Evolutionary conservation across 2,329 filamentous ascomycete species (phyloP).

Genomic region (Sphaerulina vaccinii): DNA sequence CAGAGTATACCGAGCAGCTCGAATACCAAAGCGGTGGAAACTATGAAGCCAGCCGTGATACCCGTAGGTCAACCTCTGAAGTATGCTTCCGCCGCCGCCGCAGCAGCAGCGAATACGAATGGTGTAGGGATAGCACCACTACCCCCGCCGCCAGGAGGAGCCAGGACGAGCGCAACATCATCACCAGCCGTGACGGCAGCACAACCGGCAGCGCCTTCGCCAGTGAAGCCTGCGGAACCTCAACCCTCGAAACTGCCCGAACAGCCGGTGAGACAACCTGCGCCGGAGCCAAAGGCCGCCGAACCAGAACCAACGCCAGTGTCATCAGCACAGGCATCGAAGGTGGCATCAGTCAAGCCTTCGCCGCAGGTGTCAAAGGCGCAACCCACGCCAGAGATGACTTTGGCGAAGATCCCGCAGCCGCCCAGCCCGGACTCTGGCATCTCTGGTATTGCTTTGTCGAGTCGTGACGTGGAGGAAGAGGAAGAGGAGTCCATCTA

Average conservation of each 20-base stretch:
- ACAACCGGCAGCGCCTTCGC: constrained; percentile 47
- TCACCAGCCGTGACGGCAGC: constrained; percentile 47
- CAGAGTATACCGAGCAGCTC: constrained; percentile 68
- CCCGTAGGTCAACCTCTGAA: constrained; percentile 88
- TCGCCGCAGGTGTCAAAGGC: constrained; percentile 42
- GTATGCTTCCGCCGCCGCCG: constrained; percentile 93
- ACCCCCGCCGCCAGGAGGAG: constrained; percentile 76
- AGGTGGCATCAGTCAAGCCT: constrained; percentile 29
- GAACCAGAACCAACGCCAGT: constrained; percentile 21
- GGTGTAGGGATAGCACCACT: constrained; percentile 87
- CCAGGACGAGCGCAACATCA: constrained; percentile 57
- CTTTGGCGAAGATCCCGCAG: constrained; percentile 27
- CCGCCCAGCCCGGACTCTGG: constrained; percentile 38
- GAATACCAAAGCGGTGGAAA: constrained; percentile 58
- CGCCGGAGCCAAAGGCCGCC: constrained; percentile 30
- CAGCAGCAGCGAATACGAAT: constrained; percentile 87
- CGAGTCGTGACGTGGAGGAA: constrained; percentile 54
- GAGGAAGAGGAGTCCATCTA: constrained; percentile 72
- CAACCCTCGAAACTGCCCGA: constrained; percentile 29
- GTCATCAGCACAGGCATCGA: constrained; percentile 22
- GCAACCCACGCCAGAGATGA: constrained; percentile 33
- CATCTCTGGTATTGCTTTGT: constrained; percentile 39
- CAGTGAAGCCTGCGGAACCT: constrained; percentile 36
- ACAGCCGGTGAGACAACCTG: constrained; percentile 29
- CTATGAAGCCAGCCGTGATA: constrained; percentile 91